These are phyloP conservation scores for Sesbania bispinosa DNA, from an alignment of 306 rosid genomes.

Conservation along the genomic window DNA sequence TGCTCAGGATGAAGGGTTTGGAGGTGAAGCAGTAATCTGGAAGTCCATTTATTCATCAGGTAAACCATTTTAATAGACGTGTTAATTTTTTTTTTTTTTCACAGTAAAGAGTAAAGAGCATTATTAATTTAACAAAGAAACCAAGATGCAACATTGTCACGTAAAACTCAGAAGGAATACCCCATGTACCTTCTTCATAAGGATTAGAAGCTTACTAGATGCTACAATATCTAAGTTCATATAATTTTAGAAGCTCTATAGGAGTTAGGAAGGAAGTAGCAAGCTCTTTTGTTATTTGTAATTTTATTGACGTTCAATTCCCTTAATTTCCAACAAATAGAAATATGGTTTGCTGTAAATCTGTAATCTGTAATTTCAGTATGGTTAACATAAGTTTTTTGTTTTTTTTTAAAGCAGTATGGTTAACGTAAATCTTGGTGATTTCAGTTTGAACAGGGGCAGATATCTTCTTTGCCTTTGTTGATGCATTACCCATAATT, in stretches of 20 bases:
- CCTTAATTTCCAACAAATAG: neutral
- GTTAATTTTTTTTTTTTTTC: neutral
- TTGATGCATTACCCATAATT: neutral
- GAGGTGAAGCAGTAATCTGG: conserved; percentile 8
- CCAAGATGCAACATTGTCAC: neutral
- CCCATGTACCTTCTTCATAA: neutral
- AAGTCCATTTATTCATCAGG: neutral
- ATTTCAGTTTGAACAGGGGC: no score
- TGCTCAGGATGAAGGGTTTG: conserved; percentile 13
- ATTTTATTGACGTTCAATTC: neutral
- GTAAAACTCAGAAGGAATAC: neutral
- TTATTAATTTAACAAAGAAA: neutral
- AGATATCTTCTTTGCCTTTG: no score
- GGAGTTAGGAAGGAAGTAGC: neutral
- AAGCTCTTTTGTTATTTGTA: no score
- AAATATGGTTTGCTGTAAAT: neutral
- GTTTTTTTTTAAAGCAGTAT: no score
- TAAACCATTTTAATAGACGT: neutral
- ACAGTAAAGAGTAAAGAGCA: no score
- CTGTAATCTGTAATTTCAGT: neutral
- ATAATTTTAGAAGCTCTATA: no score
- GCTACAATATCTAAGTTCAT: no score
- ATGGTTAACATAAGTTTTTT: conserved; percentile 1
- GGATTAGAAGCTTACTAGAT: neutral
- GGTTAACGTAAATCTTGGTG: no score